phyloP scores from a whole-genome alignment of 768 basidiomycete genomes.

The Pulveroboletus sp. region DNA sequence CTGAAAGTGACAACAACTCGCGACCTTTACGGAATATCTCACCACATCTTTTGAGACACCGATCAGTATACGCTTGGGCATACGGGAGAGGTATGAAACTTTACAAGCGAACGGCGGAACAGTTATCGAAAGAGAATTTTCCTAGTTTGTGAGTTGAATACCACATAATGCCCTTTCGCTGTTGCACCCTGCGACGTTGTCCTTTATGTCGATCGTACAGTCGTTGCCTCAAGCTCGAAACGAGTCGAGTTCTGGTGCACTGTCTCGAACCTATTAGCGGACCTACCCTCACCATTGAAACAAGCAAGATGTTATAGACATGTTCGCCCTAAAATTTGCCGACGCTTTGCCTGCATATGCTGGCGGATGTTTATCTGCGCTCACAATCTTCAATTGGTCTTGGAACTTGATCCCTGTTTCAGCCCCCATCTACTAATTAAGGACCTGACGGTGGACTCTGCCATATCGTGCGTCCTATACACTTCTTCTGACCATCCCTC shows the following conservation, averaged over 20 bases:
- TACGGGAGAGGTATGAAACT: not conserved
- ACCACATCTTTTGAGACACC: constrained; percentile 6
- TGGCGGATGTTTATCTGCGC: not conserved
- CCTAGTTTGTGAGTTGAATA: not conserved
- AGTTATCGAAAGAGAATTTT: not conserved
- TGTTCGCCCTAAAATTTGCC: not conserved
- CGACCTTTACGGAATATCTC: constrained; percentile 12
- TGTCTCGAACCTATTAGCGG: not conserved
- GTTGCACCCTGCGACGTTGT: not conserved
- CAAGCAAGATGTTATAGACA: not conserved
- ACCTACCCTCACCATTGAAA: not conserved
- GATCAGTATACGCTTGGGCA: constrained; percentile 8
- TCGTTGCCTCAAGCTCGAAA: not conserved
- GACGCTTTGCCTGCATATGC: not conserved
- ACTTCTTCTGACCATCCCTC: not conserved
- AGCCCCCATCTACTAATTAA: not conserved
- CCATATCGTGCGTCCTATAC: not conserved
- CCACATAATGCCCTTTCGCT: not conserved
- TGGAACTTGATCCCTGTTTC: constrained; percentile 14
- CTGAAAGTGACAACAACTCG: constrained; percentile 8
- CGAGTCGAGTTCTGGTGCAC: not conserved
- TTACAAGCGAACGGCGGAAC: constrained; percentile 1
- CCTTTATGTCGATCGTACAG: constrained; percentile 1
- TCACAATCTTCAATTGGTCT: not conserved
- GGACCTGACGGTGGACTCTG: not conserved